Percentiles rank a stretch among this genome's conserved stretches.
Evolutionary conservation across 768 basidiomycete genomes (phyloP).

Genomic region (Lentinula edodes): DNA sequence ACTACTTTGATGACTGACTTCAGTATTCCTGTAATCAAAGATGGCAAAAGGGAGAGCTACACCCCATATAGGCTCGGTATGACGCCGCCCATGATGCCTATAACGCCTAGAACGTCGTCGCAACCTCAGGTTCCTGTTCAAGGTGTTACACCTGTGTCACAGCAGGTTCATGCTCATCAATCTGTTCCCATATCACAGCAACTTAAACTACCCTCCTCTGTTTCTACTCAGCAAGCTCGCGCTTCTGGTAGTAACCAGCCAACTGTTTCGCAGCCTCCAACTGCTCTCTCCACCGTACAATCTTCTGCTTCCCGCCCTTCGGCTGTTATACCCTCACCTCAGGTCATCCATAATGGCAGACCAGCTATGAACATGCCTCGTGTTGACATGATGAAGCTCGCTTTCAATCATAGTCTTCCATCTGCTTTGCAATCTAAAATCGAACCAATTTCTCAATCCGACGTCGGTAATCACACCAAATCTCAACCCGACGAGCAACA

Average conservation of each 20-base stretch:
- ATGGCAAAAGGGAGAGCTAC: constrained; percentile 9
- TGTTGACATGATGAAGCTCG: constrained; percentile 23
- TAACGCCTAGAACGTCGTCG: background rate
- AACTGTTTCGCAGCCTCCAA: background rate
- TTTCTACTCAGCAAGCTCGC: background rate
- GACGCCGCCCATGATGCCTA: background rate
- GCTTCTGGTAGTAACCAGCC: background rate
- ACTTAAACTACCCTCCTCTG: background rate
- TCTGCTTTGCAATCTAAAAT: constrained; percentile 13
- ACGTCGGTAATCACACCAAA: background rate
- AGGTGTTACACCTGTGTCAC: background rate
- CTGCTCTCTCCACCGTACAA: background rate
- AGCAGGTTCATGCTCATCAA: background rate
- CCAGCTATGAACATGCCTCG: constrained; percentile 44
- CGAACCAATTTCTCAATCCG: background rate
- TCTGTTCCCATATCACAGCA: constrained; percentile 4
- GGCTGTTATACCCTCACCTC: constrained; percentile 12
- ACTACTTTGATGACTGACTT: constrained; percentile 10
- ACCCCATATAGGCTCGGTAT: constrained; percentile 11
- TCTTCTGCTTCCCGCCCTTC: constrained; percentile 30
- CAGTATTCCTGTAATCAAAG: constrained; percentile 3
- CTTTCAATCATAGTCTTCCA: constrained; percentile 10
- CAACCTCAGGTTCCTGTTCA: background rate
- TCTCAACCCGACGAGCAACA: constrained; percentile 5
- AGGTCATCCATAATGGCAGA: constrained; percentile 18